Evolutionary conservation across 2,329 filamentous ascomycete species (phyloP).

Genomic region (Diplodia sapinea): DNA sequence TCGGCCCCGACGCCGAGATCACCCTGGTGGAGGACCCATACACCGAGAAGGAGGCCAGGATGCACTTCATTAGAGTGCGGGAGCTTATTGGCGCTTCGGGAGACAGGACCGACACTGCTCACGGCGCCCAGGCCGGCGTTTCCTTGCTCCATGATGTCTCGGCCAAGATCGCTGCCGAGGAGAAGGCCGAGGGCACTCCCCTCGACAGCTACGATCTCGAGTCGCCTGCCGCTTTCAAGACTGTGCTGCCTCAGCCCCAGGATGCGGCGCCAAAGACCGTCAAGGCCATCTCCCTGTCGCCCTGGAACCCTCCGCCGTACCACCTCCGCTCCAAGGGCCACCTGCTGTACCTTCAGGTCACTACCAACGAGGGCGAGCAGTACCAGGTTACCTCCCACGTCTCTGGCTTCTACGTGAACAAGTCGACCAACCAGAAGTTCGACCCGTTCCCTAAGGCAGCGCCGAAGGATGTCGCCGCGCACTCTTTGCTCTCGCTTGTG

Average conservation of each 20-base stretch:
- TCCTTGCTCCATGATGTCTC: slow-evolving; percentile 89
- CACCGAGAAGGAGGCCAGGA: slow-evolving; percentile 95
- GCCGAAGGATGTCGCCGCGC: slow-evolving; percentile 78
- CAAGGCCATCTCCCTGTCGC: slow-evolving; percentile 84
- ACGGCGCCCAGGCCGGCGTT: slow-evolving; percentile 82
- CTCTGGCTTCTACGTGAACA: slow-evolving; percentile 96
- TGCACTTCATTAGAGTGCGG: slow-evolving; percentile 88
- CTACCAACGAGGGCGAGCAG: slow-evolving; percentile 93
- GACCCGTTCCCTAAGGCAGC: slow-evolving; percentile 82
- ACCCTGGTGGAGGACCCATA: slow-evolving; percentile 91
- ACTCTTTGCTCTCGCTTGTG: slow-evolving; percentile 85
- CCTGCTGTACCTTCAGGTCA: slow-evolving; percentile 85
- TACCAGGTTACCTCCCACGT: slow-evolving; percentile 92
- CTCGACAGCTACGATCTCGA: slow-evolving; percentile 79
- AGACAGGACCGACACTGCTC: slow-evolving; percentile 82
- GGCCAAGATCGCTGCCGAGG: slow-evolving; percentile 64
- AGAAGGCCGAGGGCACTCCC: slow-evolving; percentile 44
- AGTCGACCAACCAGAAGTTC: slow-evolving; percentile 92
- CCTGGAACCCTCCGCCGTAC: slow-evolving; percentile 96
- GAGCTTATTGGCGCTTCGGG: slow-evolving; percentile 93
- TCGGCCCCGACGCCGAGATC: slow-evolving; percentile 78
- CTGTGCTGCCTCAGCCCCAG: slow-evolving; percentile 70
- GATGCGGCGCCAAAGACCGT: slow-evolving; percentile 83
- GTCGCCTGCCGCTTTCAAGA: slow-evolving; percentile 69
- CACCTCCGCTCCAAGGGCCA: slow-evolving; percentile 90